Base-by-base conservation (phyloP, 2,329 filamentous ascomycete genomes). In the Trichoderma sp. region DNA sequence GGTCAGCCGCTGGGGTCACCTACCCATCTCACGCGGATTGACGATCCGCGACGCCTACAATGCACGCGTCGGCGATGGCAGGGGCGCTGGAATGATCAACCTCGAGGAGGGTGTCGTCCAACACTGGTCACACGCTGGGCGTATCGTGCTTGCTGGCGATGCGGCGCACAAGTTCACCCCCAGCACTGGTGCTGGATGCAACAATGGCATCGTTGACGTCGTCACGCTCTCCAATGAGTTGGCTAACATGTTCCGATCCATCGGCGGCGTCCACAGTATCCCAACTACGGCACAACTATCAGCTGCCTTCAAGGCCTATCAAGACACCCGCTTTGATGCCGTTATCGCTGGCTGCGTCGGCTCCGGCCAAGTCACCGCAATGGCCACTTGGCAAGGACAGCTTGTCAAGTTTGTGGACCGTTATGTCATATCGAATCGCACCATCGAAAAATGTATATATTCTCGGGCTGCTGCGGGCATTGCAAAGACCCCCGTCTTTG, bases 121-220 rank as follows among this genome's bases (percentile, higher is more conserved):
- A 31, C 77, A 81, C 29, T 82, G 81, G 81, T 80, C 77, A 29
- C 45, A 50, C n/a, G 76, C 75, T 69, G 80, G 79, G 6, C 80
- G 80, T 1, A 78, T 84, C 14, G 81, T 83, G 3, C 79, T 84
- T 1, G 79, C 78, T 0, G 83, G 83, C 1, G 83, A 85, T 63
- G 77, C 83, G 1, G 80, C 77, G 18, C 82, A 84, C 74, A 84
- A 84, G 63, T 81, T 83, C 71, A 83, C 83, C 1, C 81, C 83
- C 0, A 82, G 82, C 53, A 68, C 80, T 3, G 82, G 81, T 0
- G 77, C 80, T 8, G 83, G 83, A 1, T 79, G 81, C 41, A 83
- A 84, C 74, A 80, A 78, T 59, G 82, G 79, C 2, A 78, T 83
- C 7, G 78, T 81, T 53, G 80, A 82, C n/a, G 53, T 80, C 21